Conservation (phyloP, 305 asterid genomes). For the Solanum chacoense region DNA sequence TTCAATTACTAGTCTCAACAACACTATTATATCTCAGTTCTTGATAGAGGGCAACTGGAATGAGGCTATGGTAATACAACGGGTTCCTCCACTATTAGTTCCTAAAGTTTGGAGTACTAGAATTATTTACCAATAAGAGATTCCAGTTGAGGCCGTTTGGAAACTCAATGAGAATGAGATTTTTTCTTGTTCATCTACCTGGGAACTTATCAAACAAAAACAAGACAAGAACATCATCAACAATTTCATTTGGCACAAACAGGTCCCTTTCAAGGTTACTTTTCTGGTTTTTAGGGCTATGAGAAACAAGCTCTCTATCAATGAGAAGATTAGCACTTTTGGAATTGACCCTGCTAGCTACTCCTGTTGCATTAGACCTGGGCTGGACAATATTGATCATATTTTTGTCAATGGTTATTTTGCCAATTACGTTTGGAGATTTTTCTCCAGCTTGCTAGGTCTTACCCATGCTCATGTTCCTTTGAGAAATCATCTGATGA, state of each 20-base stretch:
- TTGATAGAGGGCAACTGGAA: too few relatives aligned
- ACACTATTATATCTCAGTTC: too few relatives aligned
- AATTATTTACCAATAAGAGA: neutral
- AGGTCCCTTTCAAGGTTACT: neutral
- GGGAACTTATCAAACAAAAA: neutral
- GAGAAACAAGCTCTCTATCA: too few relatives aligned
- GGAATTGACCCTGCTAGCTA: too few relatives aligned
- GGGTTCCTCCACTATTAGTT: neutral
- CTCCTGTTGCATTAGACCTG: neutral
- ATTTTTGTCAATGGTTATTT: too few relatives aligned
- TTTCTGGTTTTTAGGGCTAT: neutral
- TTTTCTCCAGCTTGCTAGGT: neutral
- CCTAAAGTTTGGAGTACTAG: neutral
- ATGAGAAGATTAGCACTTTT: too few relatives aligned
- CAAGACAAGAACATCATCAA: too few relatives aligned
- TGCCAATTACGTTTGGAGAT: neutral
- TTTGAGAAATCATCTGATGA: too few relatives aligned
- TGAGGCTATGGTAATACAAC: neutral
- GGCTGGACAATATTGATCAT: neutral
- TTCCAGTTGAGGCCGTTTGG: neutral
- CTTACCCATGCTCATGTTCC: neutral
- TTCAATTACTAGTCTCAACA: too few relatives aligned
- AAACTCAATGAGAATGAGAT: neutral
- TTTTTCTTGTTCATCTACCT: too few relatives aligned
- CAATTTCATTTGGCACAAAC: neutral